Evolutionary conservation across 2,329 filamentous ascomycete genomes (phyloP).

Genomic region (Coniochaeta ligniaria): DNA sequence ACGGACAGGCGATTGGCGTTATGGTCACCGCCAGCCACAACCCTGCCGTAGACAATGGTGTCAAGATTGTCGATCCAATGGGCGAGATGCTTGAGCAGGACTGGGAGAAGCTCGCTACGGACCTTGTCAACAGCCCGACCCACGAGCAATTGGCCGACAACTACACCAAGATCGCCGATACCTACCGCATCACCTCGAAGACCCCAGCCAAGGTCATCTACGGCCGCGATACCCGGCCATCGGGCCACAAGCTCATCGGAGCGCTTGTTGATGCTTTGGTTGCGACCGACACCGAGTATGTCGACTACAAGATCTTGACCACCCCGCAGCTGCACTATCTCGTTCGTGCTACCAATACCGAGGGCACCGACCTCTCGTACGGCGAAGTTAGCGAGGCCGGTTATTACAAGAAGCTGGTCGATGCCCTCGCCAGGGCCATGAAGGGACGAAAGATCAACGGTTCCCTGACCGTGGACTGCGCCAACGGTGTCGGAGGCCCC

Average conservation of each 20-base stretch:
- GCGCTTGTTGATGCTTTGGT: slow-evolving; percentile 75
- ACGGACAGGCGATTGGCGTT: slow-evolving; percentile 86
- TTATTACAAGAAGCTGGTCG: slow-evolving; percentile 88
- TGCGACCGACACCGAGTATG: slow-evolving; percentile 65
- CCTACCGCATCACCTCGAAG: slow-evolving; percentile 68
- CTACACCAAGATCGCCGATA: slow-evolving; percentile 68
- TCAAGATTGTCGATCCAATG: slow-evolving; percentile 95
- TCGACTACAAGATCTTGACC: slow-evolving; percentile 85
- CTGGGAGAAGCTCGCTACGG: slow-evolving; percentile 86
- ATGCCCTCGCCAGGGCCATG: slow-evolving; percentile 79
- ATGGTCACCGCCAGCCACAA: slow-evolving; percentile 97
- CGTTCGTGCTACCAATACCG: slow-evolving; percentile 88
- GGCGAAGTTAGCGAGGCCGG: slow-evolving; percentile 83
- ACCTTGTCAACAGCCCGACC: slow-evolving; percentile 74
- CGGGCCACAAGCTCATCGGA: slow-evolving; percentile 73
- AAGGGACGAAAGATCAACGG: slow-evolving; percentile 68
- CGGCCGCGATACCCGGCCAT: slow-evolving; percentile 88
- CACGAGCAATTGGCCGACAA: slow-evolving; percentile 69
- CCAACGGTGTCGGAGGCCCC: slow-evolving; percentile 92
- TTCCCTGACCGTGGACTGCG: slow-evolving; percentile 80
- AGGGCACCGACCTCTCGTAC: slow-evolving; percentile 80
- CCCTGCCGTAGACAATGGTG: slow-evolving; percentile 80
- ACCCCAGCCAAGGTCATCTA: slow-evolving; percentile 75
- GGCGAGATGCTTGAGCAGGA: slow-evolving; percentile 96
- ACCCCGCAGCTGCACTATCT: slow-evolving; percentile 98